These are phyloP conservation scores for Penicillium sp. DNA, from an alignment of 2,329 filamentous ascomycete species.

Conservation along the genomic window DNA sequence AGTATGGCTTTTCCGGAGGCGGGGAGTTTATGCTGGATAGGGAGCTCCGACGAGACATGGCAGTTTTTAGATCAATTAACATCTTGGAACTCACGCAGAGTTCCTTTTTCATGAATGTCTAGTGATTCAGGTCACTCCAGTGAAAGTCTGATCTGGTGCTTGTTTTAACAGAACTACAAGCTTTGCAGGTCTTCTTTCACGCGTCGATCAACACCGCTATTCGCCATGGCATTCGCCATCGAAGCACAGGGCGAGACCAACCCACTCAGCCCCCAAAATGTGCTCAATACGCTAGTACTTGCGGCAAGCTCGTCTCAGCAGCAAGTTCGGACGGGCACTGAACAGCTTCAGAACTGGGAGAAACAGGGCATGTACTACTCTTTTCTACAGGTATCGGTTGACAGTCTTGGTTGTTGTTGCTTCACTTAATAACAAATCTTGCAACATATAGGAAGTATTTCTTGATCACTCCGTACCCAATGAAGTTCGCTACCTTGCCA, in stretches of 20 bases:
- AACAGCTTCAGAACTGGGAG: constrained; percentile 74
- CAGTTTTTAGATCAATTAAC: constrained; percentile 7
- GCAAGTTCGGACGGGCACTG: constrained; percentile 63
- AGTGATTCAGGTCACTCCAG: background rate
- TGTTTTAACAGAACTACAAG: background rate
- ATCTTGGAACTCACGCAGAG: background rate
- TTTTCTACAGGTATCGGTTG: constrained; percentile 60
- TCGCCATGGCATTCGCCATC: constrained; percentile 66
- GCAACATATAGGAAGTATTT: constrained; percentile 64
- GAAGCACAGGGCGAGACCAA: constrained; percentile 81
- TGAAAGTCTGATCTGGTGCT: constrained; percentile 1
- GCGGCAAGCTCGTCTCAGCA: constrained; percentile 65
- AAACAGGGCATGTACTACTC: constrained; percentile 65
- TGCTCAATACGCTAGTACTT: constrained; percentile 64
- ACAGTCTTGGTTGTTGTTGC: background rate
- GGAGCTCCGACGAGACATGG: constrained; percentile 8
- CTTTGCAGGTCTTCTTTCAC: background rate
- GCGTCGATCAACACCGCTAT: constrained; percentile 11
- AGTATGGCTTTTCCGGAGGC: constrained; percentile 26
- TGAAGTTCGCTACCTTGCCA: constrained; percentile 80
- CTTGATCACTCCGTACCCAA: constrained; percentile 73
- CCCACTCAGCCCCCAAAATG: constrained; percentile 63
- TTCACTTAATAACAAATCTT: constrained; percentile 1
- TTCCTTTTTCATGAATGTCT: background rate
- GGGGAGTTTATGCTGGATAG: constrained; percentile 17